Conservation (phyloP, 177 flowering plant genomes). For the Telopea speciosissima region DNA sequence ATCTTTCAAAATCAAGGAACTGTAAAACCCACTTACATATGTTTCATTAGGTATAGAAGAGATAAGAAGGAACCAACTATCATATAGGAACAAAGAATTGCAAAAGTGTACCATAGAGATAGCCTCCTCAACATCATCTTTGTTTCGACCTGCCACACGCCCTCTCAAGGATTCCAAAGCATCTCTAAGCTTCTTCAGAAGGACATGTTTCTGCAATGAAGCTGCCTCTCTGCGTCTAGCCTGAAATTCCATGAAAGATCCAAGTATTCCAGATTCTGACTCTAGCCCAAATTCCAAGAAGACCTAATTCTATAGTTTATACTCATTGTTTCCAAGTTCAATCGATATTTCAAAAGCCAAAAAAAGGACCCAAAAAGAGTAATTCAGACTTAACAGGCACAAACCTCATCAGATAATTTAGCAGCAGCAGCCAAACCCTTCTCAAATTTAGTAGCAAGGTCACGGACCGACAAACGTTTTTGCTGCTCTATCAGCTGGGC, state of each 20-base stretch:
- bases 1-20: no score
- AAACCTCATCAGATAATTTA: slow-evolving; percentile 86
- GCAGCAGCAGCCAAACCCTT: slow-evolving; percentile 90
- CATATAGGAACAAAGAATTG: background rate
- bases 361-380: no score
- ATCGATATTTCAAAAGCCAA: no score
- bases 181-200: slow-evolving; percentile 96
- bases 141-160: slow-evolving; percentile 76
- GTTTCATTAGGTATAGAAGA: background rate
- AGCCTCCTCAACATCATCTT: slow-evolving; percentile 93
- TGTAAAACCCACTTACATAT: no score
- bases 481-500: slow-evolving; percentile 77
- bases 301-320: background rate
- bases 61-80: background rate
- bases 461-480: slow-evolving; percentile 89
- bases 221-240: slow-evolving; percentile 76
- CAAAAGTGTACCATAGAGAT: slow-evolving; percentile 65
- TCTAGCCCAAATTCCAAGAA: slow-evolving; percentile 48
- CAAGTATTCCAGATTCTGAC: slow-evolving; percentile 23
- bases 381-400: background rate
- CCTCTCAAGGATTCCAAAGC: slow-evolving; percentile 85
- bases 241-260: slow-evolving; percentile 28
- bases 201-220: slow-evolving; percentile 92
- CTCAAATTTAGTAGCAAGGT: slow-evolving; percentile 92
- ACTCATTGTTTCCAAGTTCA: background rate